Evolutionary conservation across 202 grass and related monocot species (phyloP).

Genomic region (Miscanthus sacchariflorus): DNA sequence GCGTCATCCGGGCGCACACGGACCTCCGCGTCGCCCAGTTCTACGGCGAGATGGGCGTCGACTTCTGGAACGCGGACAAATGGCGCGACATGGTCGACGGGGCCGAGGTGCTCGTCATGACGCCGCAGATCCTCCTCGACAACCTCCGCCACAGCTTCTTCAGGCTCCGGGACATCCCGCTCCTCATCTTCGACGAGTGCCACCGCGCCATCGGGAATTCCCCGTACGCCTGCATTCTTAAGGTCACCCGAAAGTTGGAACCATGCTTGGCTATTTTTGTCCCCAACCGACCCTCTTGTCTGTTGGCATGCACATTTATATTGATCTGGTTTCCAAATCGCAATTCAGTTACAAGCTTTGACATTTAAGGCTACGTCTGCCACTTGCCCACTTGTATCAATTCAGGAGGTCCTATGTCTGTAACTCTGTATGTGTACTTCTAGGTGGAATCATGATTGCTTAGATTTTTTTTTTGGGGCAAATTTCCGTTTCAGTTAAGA

Average conservation of each 20-base stretch:
- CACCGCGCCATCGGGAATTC: slow-evolving; percentile 60
- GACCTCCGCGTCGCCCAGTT: slow-evolving; percentile 71
- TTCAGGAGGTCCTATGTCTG: not conserved
- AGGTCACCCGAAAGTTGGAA: slow-evolving; percentile 38
- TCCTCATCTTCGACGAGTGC: slow-evolving; percentile 94
- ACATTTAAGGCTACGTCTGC: not conserved
- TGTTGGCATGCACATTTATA: slow-evolving; percentile 12
- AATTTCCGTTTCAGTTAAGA: slow-evolving; percentile 2
- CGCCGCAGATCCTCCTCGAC: slow-evolving; percentile 84
- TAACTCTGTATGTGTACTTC: not conserved
- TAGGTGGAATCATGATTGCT: not conserved
- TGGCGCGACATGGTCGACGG: slow-evolving; percentile 45
- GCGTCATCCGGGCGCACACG: slow-evolving; percentile 64
- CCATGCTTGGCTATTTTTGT: not conserved
- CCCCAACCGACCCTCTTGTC: not conserved
- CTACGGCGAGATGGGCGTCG: slow-evolving; percentile 75
- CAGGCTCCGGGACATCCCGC: slow-evolving; percentile 59
- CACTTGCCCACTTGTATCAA: not conserved
- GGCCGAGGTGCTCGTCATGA: slow-evolving; percentile 89
- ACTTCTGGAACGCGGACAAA: slow-evolving; percentile 53
- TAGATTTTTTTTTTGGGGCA: not conserved
- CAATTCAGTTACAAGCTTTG: slow-evolving; percentile 11
- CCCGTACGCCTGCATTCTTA: slow-evolving; percentile 79
- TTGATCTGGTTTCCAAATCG: not conserved
- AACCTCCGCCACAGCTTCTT: slow-evolving; percentile 75